Percentiles rank a stretch among this genome's conserved stretches.
Evolutionary conservation across 1,139 yeast genomes (phyloP).

Genomic region (Debaryomyces subglobosus): DNA sequence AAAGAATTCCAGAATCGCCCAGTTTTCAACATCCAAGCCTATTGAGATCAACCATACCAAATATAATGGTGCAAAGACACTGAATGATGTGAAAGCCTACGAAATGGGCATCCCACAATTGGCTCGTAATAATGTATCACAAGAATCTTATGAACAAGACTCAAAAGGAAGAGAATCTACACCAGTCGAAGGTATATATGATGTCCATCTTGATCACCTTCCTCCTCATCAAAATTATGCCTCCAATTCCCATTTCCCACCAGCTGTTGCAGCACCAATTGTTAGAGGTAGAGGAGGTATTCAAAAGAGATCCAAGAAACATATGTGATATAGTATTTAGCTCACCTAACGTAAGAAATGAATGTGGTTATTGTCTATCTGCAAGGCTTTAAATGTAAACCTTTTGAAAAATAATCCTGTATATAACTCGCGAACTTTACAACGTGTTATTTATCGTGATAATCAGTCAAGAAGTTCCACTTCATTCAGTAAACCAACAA

Average conservation of each 20-base stretch:
- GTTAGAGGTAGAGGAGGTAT: conserved; percentile 55
- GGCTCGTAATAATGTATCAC: neutral
- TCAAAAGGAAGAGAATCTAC: conserved; percentile 3
- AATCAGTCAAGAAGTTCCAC: neutral
- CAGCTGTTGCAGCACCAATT: conserved; percentile 27
- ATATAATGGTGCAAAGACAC: neutral
- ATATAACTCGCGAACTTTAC: conserved; percentile 1
- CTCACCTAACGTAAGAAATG: neutral
- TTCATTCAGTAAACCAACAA: neutral
- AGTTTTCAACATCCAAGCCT: conserved; percentile 44
- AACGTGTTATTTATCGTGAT: conserved; percentile 2
- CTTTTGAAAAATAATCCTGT: conserved; percentile 5
- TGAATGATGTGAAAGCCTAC: neutral
- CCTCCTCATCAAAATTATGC: neutral
- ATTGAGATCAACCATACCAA: conserved; percentile 39
- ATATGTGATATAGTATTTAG: conserved; percentile 19
- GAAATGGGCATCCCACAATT: neutral
- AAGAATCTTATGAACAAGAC: neutral
- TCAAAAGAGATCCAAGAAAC: conserved; percentile 48
- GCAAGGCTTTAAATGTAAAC: neutral
- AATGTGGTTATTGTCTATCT: neutral
- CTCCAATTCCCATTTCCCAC: conserved; percentile 2
- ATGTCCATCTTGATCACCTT: neutral
- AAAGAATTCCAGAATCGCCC: conserved; percentile 38
- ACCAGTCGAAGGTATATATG: neutral